A percentile compares a stretch with the other conserved stretches of the same genome.
These are phyloP conservation scores for Candida montana DNA, from an alignment of 805 yeast species.

Conservation along the genomic window DNA sequence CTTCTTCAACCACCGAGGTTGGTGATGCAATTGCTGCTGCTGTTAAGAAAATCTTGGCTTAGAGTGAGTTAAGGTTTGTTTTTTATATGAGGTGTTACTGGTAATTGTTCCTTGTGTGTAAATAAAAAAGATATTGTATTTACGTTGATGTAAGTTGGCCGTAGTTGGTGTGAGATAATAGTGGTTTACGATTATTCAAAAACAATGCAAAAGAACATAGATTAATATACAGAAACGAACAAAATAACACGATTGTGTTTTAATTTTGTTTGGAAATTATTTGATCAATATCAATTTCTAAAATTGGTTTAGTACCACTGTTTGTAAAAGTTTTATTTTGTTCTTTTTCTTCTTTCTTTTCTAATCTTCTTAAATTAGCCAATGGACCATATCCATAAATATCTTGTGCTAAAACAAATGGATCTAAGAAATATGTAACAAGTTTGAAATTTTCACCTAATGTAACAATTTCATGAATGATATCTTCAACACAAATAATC, in stretches of 20 bases:
- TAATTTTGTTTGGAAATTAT: slow-evolving; percentile 63
- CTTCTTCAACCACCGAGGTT: slow-evolving; percentile 79
- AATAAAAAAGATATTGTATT: not conserved
- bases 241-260: too few species aligned
- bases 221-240: not conserved
- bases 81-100: not conserved
- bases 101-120: not conserved
- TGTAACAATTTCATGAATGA: slow-evolving; percentile 62
- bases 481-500: slow-evolving; percentile 74
- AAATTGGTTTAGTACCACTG: slow-evolving; percentile 59
- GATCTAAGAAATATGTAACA: slow-evolving; percentile 58
- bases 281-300: slow-evolving; percentile 68
- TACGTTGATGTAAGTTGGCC: too few species aligned
- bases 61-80: too few species aligned
- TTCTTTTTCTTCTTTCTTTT: slow-evolving; percentile 46
- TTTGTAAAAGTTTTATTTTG: slow-evolving; percentile 42
- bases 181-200: not conserved
- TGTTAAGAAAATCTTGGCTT: slow-evolving; percentile 49
- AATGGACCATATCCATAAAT: slow-evolving; percentile 72
- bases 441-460: slow-evolving; percentile 61
- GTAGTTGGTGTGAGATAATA: too few species aligned
- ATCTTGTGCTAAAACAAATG: slow-evolving; percentile 65
- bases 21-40: slow-evolving; percentile 88
- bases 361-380: slow-evolving; percentile 59
- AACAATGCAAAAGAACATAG: not conserved